A percentile compares a stretch with the other conserved stretches of the same genome.
Conservation (phyloP, 1,139 yeast species). For the Candida tunisiensis region DNA sequence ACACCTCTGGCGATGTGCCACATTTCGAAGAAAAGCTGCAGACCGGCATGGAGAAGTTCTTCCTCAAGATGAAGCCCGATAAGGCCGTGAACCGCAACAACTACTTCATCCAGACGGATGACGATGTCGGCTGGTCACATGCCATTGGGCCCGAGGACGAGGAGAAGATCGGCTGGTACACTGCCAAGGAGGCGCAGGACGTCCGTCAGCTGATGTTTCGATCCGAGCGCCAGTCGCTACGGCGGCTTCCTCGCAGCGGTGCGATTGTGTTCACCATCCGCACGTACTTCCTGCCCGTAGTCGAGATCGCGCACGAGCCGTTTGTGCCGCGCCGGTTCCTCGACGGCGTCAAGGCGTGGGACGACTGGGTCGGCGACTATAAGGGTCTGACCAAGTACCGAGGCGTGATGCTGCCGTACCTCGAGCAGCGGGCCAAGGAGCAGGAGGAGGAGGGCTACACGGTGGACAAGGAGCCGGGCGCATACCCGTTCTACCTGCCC, state of each 20-base stretch:
- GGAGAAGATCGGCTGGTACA: conserved; percentile 13
- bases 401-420: conserved; percentile 36
- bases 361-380: conserved; percentile 38
- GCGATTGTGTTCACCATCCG: conserved; percentile 45
- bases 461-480: conserved; percentile 1
- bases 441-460: conserved; percentile 30
- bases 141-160: conserved; percentile 39
- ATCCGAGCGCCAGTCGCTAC: conserved; percentile 49
- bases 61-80: conserved; percentile 34
- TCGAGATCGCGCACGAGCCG: conserved; percentile 38
- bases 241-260: conserved; percentile 43
- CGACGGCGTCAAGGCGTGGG: conserved; percentile 43
- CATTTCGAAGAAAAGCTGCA: conserved; percentile 40
- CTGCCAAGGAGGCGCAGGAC: conserved; percentile 34
- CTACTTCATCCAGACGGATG: conserved; percentile 49
- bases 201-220: conserved; percentile 34
- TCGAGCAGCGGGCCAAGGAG: conserved; percentile 31
- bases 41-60: conserved; percentile 49
- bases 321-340: conserved; percentile 40
- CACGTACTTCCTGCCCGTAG: conserved; percentile 42
- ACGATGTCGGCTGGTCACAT: conserved; percentile 43
- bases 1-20: conserved; percentile 51
- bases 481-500: conserved; percentile 15
- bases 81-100: conserved; percentile 47
- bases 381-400: conserved; percentile 39